phyloP scores from a whole-genome alignment of 176 grass and related monocot genomes.

The Tillandsia fasciculata region DNA sequence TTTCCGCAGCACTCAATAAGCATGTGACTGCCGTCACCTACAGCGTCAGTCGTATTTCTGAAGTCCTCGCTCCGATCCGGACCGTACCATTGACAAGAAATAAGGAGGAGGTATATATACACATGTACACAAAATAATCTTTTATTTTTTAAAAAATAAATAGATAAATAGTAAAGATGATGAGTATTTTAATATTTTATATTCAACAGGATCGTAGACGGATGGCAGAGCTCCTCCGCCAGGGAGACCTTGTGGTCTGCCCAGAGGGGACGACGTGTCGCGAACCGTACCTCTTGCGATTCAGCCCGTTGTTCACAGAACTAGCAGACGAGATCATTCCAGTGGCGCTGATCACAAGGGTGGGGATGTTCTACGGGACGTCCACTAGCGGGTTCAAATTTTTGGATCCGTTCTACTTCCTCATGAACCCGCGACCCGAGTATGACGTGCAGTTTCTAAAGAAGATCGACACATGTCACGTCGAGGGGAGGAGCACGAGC shows the following conservation, averaged over 20 bases:
- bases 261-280: slow-evolving; percentile 91
- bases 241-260: slow-evolving; percentile 61
- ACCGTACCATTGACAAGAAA: slow-evolving; percentile 58
- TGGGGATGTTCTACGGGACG: slow-evolving; percentile 68
- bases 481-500: slow-evolving; percentile 20
- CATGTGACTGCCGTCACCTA: slow-evolving; percentile 51
- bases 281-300: slow-evolving; percentile 63
- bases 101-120: slow-evolving; percentile 19
- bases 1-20: slow-evolving; percentile 46
- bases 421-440: slow-evolving; percentile 56
- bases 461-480: slow-evolving; percentile 27
- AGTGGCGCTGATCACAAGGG: slow-evolving; percentile 45
- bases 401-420: slow-evolving; percentile 66
- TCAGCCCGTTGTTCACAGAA: slow-evolving; percentile 59
- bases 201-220: slow-evolving; percentile 19
- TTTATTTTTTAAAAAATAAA: too few species aligned
- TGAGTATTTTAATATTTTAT: too few species aligned
- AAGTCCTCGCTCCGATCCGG: slow-evolving; percentile 57
- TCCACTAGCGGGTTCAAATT: slow-evolving; percentile 46
- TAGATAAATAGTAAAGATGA: too few species aligned
- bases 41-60: slow-evolving; percentile 55
- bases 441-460: slow-evolving; percentile 55
- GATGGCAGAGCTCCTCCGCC: slow-evolving; percentile 39
- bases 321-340: slow-evolving; percentile 39
- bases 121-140: too few species aligned